These are phyloP conservation scores for Phytophthora pseudosyringae DNA, from an alignment of 352 stramenopile genomes.

Conservation along the genomic window DNA sequence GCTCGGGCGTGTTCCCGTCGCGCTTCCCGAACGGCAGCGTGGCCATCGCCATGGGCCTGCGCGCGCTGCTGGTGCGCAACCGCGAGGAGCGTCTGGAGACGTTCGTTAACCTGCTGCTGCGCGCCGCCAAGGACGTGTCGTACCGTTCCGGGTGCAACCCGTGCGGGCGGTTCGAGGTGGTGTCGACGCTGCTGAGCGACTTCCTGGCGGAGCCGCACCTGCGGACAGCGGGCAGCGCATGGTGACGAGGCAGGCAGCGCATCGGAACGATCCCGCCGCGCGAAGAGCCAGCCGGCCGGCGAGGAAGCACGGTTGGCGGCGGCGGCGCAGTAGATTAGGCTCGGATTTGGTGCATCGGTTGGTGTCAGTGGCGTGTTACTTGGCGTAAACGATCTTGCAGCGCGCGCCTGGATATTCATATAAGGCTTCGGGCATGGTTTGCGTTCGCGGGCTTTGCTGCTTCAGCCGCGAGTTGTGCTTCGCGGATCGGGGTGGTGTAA, in stretches of 20 bases:
- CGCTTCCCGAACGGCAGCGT: constrained; percentile 38
- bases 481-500: no score
- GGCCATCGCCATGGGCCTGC: constrained; percentile 26
- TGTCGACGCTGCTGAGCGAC: constrained; percentile 57
- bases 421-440: neutral
- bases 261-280: neutral
- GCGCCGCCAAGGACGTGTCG: constrained; percentile 52
- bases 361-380: constrained; percentile 1
- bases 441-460: neutral
- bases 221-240: constrained; percentile 8
- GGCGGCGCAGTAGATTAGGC: constrained; percentile 14
- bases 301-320: constrained; percentile 1
- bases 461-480: constrained; percentile 1
- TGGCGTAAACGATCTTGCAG: constrained; percentile 30
- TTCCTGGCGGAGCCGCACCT: constrained; percentile 54
- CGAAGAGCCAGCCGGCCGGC: constrained; percentile 11
- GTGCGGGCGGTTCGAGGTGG: constrained; percentile 53
- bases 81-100: constrained; percentile 41
- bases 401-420: constrained; percentile 23
- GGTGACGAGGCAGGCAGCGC: constrained; percentile 7
- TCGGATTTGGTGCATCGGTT: constrained; percentile 18
- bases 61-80: constrained; percentile 26
- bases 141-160: constrained; percentile 50
- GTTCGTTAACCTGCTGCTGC: constrained; percentile 58
- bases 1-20: constrained; percentile 52